Evolutionary conservation across 2,329 filamentous ascomycete species (phyloP), one percentile per base, ranked within the genome.

Genomic region (Penicillium frequentans): DNA sequence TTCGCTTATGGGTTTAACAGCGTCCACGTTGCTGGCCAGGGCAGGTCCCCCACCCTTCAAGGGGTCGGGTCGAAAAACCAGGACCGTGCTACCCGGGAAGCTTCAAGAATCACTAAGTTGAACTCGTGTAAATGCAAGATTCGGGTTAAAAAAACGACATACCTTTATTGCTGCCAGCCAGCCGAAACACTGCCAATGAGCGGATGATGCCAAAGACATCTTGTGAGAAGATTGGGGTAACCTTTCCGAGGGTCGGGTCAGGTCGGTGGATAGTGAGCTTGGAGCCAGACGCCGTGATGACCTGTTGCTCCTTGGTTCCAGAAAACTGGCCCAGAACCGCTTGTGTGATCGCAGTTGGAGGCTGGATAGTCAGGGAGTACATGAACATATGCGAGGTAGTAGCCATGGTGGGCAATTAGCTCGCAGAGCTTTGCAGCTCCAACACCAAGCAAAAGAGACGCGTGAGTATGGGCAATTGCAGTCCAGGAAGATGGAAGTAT

Each of bases 311-410:
- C 79, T 93, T 96, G 63, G 91, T 96, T 65, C 93, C 93, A 59
- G 91, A 88, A 77, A 98, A 98, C 79, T 98, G 93, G 68, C 95
- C 96, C 58, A 96, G 84, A 64, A 97, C 89, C 63, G 95, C 93
- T 78, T 96, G 90, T 50, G 89, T 92, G 70, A 96, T 87, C 58
- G 91, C 90, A 65, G 92, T 93, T 33, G 95, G 91, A 67, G 91
- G 89, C 78, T 97, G 92, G 71, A 99, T 88, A 67, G 95, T 98
- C 80, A 99, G 84, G 70, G 91, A 95, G 81, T 99, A 99, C 80
- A 99, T 88, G 76, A 97, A 97, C 91, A 97, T 96, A 75, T 93
- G 93, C 65, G 93, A 97, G 60, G 93, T 97, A 74, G 93, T 96
- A 81, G 95, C 93, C 95, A 98, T 98, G 74, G 58, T 81, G 78